Conservation (phyloP, 805 yeast genomes). For the Pichia scutulata region DNA sequence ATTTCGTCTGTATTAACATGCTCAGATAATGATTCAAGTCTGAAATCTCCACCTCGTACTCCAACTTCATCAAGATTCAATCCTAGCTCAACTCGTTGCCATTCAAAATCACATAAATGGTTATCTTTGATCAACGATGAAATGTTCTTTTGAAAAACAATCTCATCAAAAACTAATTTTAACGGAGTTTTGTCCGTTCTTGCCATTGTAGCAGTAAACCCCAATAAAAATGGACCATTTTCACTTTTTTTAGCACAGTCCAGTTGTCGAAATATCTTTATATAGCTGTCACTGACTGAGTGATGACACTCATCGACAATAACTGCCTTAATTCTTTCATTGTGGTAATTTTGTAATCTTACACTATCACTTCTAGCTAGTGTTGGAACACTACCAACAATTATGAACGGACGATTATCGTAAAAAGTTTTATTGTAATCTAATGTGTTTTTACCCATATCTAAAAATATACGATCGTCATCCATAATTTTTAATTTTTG, state of each 20-base stretch:
- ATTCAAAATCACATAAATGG: constrained; percentile 62
- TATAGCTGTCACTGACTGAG: constrained; percentile 66
- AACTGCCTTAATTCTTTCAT: constrained; percentile 58
- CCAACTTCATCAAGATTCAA: constrained; percentile 23
- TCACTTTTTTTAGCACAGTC: constrained; percentile 27
- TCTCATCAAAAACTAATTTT: constrained; percentile 55
- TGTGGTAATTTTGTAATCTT: constrained; percentile 47
- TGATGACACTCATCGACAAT: constrained; percentile 93
- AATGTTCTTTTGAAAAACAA: constrained; percentile 63
- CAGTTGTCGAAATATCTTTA: constrained; percentile 41
- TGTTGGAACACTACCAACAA: constrained; percentile 74
- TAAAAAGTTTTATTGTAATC: constrained; percentile 12
- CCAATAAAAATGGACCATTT: constrained; percentile 55
- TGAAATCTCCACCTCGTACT: constrained; percentile 39
- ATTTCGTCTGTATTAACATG: constrained; percentile 47
- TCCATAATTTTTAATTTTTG: constrained; percentile 26
- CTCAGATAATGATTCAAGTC: constrained; percentile 39
- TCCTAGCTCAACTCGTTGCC: constrained; percentile 48
- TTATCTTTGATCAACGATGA: constrained; percentile 58
- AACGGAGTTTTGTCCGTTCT: constrained; percentile 65
- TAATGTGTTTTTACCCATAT: constrained; percentile 52
- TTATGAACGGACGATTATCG: constrained; percentile 31
- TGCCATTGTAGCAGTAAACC: constrained; percentile 83
- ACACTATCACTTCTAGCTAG: constrained; percentile 32
- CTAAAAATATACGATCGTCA: constrained; percentile 31